Evolutionary conservation across 23 red algal species (phyloP).

Genomic region (Cyanidium caldarium): DNA sequence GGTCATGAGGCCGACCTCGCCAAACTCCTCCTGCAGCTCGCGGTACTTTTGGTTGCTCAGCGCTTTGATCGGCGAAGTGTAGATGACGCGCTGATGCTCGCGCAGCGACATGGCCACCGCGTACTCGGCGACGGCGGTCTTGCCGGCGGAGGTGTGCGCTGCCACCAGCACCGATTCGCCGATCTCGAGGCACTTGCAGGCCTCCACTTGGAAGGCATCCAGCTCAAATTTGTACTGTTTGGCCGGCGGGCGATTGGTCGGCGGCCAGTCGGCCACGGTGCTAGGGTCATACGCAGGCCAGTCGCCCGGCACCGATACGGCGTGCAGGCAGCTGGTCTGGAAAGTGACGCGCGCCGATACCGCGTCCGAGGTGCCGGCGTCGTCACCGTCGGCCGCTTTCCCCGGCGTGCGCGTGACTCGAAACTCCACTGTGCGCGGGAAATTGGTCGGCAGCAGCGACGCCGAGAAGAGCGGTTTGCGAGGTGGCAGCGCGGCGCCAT

Average conservation of each 20-base stretch:
- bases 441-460: no score
- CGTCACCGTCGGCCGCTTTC: no score
- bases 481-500: no score
- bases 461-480: no score
- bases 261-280: neutral
- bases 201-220: slow-evolving; percentile 75
- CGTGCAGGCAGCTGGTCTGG: no score
- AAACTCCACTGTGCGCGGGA: no score
- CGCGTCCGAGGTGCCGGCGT: no score
- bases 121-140: slow-evolving; percentile 96
- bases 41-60: slow-evolving; percentile 98
- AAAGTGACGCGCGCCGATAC: no score
- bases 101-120: slow-evolving; percentile 64
- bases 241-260: slow-evolving; percentile 15
- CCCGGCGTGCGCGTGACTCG: no score
- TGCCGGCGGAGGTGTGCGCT: slow-evolving; percentile 91
- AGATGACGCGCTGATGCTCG: slow-evolving; percentile 73
- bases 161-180: slow-evolving; percentile 84
- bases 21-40: slow-evolving; percentile 69
- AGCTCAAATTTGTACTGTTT: slow-evolving; percentile 73
- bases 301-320: neutral
- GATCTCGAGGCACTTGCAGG: slow-evolving; percentile 53
- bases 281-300: neutral
- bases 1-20: slow-evolving; percentile 89
- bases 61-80: slow-evolving; percentile 96